These are phyloP conservation scores for Aspergillus terreus DNA, from an alignment of 2,329 filamentous ascomycete species.

Conservation along the genomic window DNA sequence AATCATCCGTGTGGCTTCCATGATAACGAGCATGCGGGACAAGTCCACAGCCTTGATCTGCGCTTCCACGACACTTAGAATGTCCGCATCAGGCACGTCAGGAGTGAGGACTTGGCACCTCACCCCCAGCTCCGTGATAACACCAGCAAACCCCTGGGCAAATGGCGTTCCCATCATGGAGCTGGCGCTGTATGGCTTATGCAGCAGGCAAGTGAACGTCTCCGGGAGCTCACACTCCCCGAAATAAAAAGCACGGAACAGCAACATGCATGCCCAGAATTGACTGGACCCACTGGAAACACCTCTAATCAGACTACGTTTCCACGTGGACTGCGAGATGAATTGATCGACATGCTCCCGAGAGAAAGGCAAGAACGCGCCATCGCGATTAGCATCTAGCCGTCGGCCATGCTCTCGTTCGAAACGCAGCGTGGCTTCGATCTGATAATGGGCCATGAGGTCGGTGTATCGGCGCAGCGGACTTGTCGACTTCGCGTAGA, in stretches of 20 bases:
- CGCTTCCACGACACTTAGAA: conserved; percentile 33
- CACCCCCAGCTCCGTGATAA: conserved; percentile 31
- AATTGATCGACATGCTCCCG: conserved; percentile 45
- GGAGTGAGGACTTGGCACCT: conserved; percentile 26
- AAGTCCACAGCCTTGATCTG: conserved; percentile 32
- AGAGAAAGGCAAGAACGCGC: conserved; percentile 48
- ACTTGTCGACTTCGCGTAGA: conserved; percentile 58
- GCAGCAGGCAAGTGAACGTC: conserved; percentile 40
- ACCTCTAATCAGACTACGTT: conserved; percentile 38
- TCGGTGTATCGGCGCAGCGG: conserved; percentile 60
- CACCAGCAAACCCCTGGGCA: conserved; percentile 21
- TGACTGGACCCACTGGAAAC: conserved; percentile 35
- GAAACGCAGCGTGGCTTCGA: conserved; percentile 58
- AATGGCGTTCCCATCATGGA: conserved; percentile 18
- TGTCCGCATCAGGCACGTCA: conserved; percentile 22
- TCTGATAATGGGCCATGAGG: conserved; percentile 61
- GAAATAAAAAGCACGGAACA: conserved; percentile 58
- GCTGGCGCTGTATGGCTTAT: conserved; percentile 21
- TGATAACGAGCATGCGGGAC: conserved; percentile 25
- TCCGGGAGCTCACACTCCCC: conserved; percentile 50
- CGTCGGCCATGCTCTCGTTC: conserved; percentile 47
- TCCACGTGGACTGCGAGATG: conserved; percentile 42
- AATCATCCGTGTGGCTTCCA: conserved; percentile 31
- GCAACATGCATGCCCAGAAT: conserved; percentile 52
- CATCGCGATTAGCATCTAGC: conserved; percentile 32